Conservation (phyloP, 1,284 basidiomycete genomes). For the Fomitiporia mediterranea region DNA sequence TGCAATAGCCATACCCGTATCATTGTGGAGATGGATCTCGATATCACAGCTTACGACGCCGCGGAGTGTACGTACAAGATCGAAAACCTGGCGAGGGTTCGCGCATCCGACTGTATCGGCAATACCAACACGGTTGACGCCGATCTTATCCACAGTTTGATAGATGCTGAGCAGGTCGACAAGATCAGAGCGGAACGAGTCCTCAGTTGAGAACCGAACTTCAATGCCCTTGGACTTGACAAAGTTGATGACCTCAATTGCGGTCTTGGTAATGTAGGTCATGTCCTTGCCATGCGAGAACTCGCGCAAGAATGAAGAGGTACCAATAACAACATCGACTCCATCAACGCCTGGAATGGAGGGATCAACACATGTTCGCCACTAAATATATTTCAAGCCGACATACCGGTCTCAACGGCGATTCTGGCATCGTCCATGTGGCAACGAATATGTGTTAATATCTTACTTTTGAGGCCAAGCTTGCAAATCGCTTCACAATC, state of each 20-base stretch:
- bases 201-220: slow-evolving; percentile 99
- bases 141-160: slow-evolving; percentile 99
- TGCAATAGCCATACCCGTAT: slow-evolving; percentile 96
- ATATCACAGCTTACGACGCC: slow-evolving; percentile 97
- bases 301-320: slow-evolving; percentile 97
- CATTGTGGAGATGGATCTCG: slow-evolving; percentile 98
- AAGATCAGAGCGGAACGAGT: slow-evolving; percentile 99
- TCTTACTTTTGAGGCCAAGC: slow-evolving; percentile 95
- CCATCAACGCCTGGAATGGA: slow-evolving; percentile 85
- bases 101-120: slow-evolving; percentile 99
- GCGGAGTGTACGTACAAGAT: slow-evolving; percentile 92
- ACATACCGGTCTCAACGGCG: slow-evolving; percentile 92
- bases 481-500: slow-evolving; percentile 99
- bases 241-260: slow-evolving; percentile 98
- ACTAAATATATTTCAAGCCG: background rate
- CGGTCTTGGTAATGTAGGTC: slow-evolving; percentile 98
- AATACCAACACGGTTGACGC: slow-evolving; percentile 98
- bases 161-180: slow-evolving; percentile 99
- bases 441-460: slow-evolving; percentile 98
- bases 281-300: slow-evolving; percentile 99
- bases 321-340: slow-evolving; percentile 99
- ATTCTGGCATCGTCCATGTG: slow-evolving; percentile 99
- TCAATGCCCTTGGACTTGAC: slow-evolving; percentile 99
- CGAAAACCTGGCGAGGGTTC: slow-evolving; percentile 98
- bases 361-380: slow-evolving; percentile 7